Evolutionary conservation across 306 rosid species (phyloP).

Genomic region (Cucumis hystrix): DNA sequence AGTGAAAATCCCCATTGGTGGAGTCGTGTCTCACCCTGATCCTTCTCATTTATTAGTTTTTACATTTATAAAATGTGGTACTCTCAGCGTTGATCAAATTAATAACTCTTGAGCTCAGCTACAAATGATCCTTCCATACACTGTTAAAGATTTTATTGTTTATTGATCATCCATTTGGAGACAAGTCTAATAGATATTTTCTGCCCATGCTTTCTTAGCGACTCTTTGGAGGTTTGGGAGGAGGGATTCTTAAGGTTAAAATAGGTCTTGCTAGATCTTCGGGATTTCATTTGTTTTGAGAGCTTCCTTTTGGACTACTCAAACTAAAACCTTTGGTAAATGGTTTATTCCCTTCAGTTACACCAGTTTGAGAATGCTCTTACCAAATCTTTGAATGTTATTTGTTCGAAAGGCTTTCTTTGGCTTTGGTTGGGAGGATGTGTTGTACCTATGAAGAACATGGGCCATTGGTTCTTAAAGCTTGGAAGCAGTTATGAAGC

Average conservation of each 20-base stretch:
- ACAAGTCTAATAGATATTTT: background rate
- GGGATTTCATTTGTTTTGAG: background rate
- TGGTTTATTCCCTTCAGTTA: background rate
- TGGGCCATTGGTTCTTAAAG: background rate
- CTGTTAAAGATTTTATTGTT: background rate
- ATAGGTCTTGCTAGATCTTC: background rate
- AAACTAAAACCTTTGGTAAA: background rate
- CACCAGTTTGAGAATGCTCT: background rate
- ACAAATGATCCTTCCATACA: background rate
- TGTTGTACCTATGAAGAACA: background rate
- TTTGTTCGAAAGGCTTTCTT: background rate
- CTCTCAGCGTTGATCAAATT: background rate
- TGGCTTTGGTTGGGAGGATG: background rate
- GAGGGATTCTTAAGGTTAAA: background rate
- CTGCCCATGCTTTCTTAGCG: background rate
- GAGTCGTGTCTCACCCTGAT: background rate
- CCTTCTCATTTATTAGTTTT: background rate
- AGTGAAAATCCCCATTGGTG: background rate
- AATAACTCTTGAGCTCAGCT: background rate
- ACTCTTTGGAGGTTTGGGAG: background rate
- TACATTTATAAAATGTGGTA: background rate
- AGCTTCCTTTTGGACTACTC: background rate
- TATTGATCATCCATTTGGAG: background rate
- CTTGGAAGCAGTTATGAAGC: background rate
- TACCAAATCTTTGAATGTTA: background rate